Evolutionary conservation across 2,329 filamentous ascomycete genomes (phyloP), one percentile per base, ranked within the genome.

Genomic region (Penicillium psychrosexuale): DNA sequence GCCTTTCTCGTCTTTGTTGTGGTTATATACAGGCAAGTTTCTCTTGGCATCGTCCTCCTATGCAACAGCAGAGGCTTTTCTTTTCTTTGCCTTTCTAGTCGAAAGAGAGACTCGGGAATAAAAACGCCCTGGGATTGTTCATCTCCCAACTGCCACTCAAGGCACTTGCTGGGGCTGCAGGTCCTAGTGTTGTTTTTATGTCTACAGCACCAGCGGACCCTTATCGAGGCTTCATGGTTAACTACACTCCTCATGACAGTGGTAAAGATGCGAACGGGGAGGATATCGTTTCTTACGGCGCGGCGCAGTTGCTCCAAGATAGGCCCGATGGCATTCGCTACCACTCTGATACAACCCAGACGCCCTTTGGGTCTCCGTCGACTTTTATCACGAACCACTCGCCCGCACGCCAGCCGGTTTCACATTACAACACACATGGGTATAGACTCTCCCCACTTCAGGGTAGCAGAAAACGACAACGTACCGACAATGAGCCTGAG

Each of bases 161-260:
- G 61, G 7, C 31, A 66, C 69, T 85, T 85, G 85, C 84, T 84
- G 85, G 85, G 83, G 86, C 85, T 84, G 56, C 55, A 58, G 81
- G 85, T 85, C 88, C 86, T 88, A 85, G 86, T 84, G 84, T 84
- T 82, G 84, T 84, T 84, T 68, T 88, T 88, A 82, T 83, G 77
- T 82, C 80, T 80, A 83, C 78, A 82, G 87, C 83, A 79, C 84
- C 88, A 84, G 85, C 84, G 81, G 82, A 84, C 81, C 84, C 86
- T 76, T 90, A 89, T 80, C 84, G 85, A 82, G 84, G 86, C 79
- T 88, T 88, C 81, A 83, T 87, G 83, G 85, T 89, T 82, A 84
- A 87, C 74, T 89, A 88, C 78, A 81, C 85, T 77, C 79, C 84
- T 73, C 86, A 87, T 78, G 83, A 81, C 81, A 38, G 50, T 28